Base-by-base conservation (phyloP, 164 flowering plant species). In the Sextonia rubra region DNA sequence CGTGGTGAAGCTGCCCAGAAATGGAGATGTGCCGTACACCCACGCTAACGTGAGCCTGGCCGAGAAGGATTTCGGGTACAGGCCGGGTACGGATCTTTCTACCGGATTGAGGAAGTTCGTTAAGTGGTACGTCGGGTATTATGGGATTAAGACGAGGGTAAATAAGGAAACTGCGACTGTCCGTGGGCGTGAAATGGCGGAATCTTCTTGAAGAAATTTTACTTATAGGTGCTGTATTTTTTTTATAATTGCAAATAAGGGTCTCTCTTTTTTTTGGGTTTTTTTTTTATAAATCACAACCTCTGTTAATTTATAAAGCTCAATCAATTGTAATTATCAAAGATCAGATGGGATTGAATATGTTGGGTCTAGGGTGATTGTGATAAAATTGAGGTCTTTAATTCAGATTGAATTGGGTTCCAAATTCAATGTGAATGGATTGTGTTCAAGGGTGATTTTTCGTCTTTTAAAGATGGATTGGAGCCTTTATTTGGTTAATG, bases 1-100 rank as follows among this genome's bases (percentile, higher is more conserved):
- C 25, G 86, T 90, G 70, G 82, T 92, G 66, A 90, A 74, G 82
- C 91, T 94, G 98, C 98, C 98, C 0, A 68, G 94, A 58, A 94
- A 94, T 67, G 98, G 98, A 0, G 98, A 94, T 76, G 98, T 94
- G 22, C 97, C 97, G 0, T 94, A 20, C 81, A 94, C 98, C 0
- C 98, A 94, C 58, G 98, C 98, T 4, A 94, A 94, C 66, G 97
- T 94, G 62, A 94, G 89, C 81, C 60, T 84, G 80, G 97, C 98
- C 11, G 76, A 68, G 14, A 77, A 63, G 65, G 98, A 94, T 47
- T 91, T 94, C 72, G 97, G 94, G 69, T 94, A 94, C 77, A 90
- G 85, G 74, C 97, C 98, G 12, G 83, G 89, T 66, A 94, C 98
- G 0, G 98, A 94, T 77, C 75, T 94, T 69, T 77, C 89, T 14